Base-by-base conservation (phyloP, 208 protist genomes). In the Polymyxa betae region DNA sequence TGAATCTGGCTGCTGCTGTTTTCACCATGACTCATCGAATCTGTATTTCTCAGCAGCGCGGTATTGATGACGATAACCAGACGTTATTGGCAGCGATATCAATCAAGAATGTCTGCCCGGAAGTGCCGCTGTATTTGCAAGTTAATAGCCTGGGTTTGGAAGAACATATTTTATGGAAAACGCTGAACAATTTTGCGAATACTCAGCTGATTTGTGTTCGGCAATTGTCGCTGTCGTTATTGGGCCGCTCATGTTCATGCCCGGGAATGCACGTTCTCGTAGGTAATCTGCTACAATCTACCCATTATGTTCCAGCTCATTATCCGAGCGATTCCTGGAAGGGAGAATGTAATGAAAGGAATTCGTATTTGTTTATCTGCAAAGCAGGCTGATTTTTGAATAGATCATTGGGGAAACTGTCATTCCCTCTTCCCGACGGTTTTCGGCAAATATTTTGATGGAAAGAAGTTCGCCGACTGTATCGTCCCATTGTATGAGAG, bases 71-170 rank as follows among this genome's bases (percentile, higher is more conserved):
- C 12, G 72, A 82, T 43, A 82, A 82, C n/a, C 5, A 82, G 5
- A 45, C 72, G 72, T 82, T 82, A n/a, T n/a, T 82, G n/a, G 72
- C 72, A 40, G 72, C 16, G 16, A 82, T 82, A 20, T 82, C 72
- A 5, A 43, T 82, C 35, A 82, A 82, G 72, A 82, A 82, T n/a
- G 72, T 82, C 12, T 82, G 72, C 72, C 72, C 72, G n/a, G 35
- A 82, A 20, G 72, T 82, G 5, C 72, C 72, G 5, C 12, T 82
- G n/a, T 82, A 82, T 43, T 12, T 82, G 35, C 72, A 82, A 43
- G 72, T 82, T 12, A 82, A 82, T n/a, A 5, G 40, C 16, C 72
- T n/a, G 12, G 5, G 10, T 38, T 20, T 82, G 5, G 16, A 35
- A 20, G 16, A 82, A 12, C 72, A 82, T 35, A 35, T 82, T n/a